Conservation (phyloP, 768 basidiomycete species). For the Phlebiopsis flavidoalba region DNA sequence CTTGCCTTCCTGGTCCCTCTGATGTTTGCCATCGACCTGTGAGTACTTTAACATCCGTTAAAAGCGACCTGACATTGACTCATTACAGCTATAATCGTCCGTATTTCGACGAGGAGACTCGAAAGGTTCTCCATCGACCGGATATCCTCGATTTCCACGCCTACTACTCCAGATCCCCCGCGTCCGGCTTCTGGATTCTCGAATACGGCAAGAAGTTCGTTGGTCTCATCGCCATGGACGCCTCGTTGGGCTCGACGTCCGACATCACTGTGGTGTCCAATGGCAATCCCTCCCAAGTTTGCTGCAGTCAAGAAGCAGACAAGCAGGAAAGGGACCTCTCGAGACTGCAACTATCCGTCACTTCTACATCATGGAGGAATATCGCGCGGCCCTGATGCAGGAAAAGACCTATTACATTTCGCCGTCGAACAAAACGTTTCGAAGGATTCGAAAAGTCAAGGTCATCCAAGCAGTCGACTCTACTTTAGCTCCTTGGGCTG, state of each 20-base stretch:
- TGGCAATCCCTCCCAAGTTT: slow-evolving; percentile 13
- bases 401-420: slow-evolving; percentile 59
- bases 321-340: slow-evolving; percentile 32
- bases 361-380: slow-evolving; percentile 66
- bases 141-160: slow-evolving; percentile 49
- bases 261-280: slow-evolving; percentile 19
- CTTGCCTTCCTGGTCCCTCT: slow-evolving; percentile 58
- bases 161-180: slow-evolving; percentile 56
- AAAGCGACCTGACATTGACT: neutral
- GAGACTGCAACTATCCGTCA: slow-evolving; percentile 64
- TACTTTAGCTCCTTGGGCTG: slow-evolving; percentile 46
- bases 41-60: slow-evolving; percentile 13
- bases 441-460: slow-evolving; percentile 32
- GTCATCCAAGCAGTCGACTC: slow-evolving; percentile 43
- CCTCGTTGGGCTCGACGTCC: slow-evolving; percentile 37
- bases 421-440: slow-evolving; percentile 58
- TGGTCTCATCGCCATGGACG: slow-evolving; percentile 69
- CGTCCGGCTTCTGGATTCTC: slow-evolving; percentile 68
- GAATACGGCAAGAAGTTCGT: slow-evolving; percentile 54
- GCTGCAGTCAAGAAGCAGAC: slow-evolving; percentile 9
- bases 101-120: slow-evolving; percentile 51
- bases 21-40: slow-evolving; percentile 72
- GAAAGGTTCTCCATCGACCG: slow-evolving; percentile 44
- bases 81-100: slow-evolving; percentile 44
- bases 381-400: slow-evolving; percentile 51